Evolutionary conservation across 2,329 filamentous ascomycete genomes (phyloP).

Genomic region (Beauveria sp.): DNA sequence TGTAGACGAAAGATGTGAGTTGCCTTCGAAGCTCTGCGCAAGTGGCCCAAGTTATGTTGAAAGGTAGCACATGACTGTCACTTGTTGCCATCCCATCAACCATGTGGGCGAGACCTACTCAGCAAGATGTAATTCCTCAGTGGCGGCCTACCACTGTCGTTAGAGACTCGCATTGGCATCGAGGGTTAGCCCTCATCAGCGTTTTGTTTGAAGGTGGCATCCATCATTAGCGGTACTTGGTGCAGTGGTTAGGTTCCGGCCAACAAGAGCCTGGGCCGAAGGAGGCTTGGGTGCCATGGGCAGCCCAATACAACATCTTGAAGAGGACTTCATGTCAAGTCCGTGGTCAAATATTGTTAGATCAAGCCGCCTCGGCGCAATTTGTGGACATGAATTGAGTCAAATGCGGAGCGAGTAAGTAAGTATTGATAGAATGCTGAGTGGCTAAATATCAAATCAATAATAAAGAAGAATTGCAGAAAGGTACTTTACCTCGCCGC

Average conservation of each 20-base stretch:
- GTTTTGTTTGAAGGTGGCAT: background rate
- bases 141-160: too few species aligned
- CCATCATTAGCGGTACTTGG: background rate
- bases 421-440: too few species aligned
- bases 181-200: background rate
- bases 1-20: too few species aligned
- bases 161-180: background rate
- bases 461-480: background rate
- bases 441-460: background rate
- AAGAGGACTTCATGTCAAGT: too few species aligned
- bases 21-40: too few species aligned
- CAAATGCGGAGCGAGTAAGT: too few species aligned
- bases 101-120: background rate
- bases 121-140: background rate
- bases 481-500: background rate
- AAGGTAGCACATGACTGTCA: background rate
- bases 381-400: too few species aligned
- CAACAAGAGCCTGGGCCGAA: background rate
- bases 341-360: too few species aligned
- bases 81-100: background rate
- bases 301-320: too few species aligned
- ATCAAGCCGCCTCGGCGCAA: background rate
- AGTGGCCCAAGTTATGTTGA: background rate
- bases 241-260: background rate
- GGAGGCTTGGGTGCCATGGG: background rate